Conservation (phyloP, 805 yeast species). For the Scheffersomyces amazonensis region DNA sequence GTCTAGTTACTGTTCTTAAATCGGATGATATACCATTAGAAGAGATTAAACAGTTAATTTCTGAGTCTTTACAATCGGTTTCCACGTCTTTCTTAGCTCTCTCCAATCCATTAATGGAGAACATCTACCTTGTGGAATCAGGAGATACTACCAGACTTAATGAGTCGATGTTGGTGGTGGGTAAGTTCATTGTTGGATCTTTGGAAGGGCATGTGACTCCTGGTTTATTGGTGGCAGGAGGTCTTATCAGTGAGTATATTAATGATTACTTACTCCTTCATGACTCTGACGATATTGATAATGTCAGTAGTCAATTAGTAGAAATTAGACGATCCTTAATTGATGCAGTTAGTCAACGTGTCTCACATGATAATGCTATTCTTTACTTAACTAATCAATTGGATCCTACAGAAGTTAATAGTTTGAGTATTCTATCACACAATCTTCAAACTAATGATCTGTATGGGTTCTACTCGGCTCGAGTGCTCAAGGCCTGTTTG, state of each 20-base stretch:
- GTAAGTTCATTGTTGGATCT: constrained; percentile 3
- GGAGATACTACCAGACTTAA: neutral
- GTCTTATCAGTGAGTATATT: constrained; percentile 14
- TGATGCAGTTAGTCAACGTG: too few species aligned
- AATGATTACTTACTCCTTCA: constrained; percentile 18
- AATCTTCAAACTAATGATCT: neutral
- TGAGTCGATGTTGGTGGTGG: constrained; percentile 4
- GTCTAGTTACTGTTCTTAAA: neutral
- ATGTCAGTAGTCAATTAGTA: too few species aligned
- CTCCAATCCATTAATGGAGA: constrained; percentile 46
- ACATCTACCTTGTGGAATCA: constrained; percentile 27
- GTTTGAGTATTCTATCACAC: too few species aligned
- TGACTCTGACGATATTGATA: too few species aligned
- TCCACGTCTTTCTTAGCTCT: constrained; percentile 32
- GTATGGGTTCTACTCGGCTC: constrained; percentile 15
- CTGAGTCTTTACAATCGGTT: constrained; percentile 9
- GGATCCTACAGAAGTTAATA: too few species aligned
- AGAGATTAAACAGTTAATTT: constrained; percentile 20
- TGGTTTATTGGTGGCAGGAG: neutral
- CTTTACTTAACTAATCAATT: too few species aligned
- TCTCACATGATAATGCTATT: too few species aligned
- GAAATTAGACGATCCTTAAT: too few species aligned
- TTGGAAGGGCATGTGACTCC: neutral
- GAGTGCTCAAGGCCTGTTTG: constrained; percentile 12
- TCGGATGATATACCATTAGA: constrained; percentile 13